Base-by-base conservation (phyloP, 805 yeast genomes). In the Wickerhamomyces mucosus region DNA sequence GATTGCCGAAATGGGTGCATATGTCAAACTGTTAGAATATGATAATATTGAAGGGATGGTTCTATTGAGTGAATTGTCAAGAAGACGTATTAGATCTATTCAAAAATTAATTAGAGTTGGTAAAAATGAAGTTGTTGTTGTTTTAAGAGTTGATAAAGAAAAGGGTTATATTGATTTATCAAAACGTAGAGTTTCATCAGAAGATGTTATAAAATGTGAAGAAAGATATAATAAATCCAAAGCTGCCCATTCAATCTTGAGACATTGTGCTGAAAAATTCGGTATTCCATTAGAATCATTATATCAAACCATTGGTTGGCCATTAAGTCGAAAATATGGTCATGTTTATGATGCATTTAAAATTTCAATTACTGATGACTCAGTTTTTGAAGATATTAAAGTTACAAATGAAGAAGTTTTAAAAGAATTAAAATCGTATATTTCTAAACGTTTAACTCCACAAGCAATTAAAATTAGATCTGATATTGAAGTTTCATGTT, bases 11-110 rank as follows among this genome's bases (percentile, higher is more conserved):
- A 92, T 92, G 98, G 98, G 98, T 38, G 98, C 98, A 11, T 92
- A 92, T 59, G 95, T 92, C 43, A 89, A 86, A 60, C 70, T 92
- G 43, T 71, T 92, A 43, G 98, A 92, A 63, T 92, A 92, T 56
- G 97, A 92, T 63, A 92, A 89, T 58, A 89, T 92, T 54, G 98
- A 92, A 63, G 98, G 98, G 53, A 92, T 92, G 98, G 95, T 92
- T 36, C 68, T 92, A 44, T 72, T 92, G 50, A 81, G 95, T 26
- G 98, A 92, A 65, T 72, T 92, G 48, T 88, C 97, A 22, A 83
- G 98, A 74, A 85, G 98, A 71, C 94, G 98, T 67, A 92, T 92
- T 52, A 76, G 98, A 61, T 85, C 96, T 33, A 92, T 92, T 54
- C 98, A 92, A 63, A 92, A 92, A 59, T 74, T 86, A 57, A 88